These are phyloP conservation scores for Venturia asperata DNA, from an alignment of 2,329 filamentous ascomycete species.

Conservation along the genomic window DNA sequence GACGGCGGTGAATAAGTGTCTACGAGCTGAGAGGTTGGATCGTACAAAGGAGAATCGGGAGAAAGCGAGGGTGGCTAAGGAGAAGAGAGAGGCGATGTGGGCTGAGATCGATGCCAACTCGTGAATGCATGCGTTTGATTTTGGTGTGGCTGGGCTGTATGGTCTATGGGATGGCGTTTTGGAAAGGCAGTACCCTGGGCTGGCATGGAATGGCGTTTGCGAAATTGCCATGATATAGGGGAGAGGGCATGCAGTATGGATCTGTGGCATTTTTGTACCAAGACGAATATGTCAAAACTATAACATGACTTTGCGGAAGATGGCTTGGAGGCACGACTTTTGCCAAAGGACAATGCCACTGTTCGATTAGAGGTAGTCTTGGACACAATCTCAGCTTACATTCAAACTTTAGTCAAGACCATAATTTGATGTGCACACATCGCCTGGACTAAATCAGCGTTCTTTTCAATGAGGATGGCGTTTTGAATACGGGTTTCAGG, in stretches of 20 bases:
- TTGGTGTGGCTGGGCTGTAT: not conserved
- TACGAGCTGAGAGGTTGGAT: slow-evolving; percentile 72
- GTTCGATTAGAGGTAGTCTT: too few species aligned
- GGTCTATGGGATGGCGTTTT: slow-evolving; percentile 3
- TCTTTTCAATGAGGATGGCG: too few species aligned
- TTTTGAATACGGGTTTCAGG: too few species aligned
- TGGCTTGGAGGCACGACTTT: too few species aligned
- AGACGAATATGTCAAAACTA: not conserved
- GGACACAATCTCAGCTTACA: too few species aligned
- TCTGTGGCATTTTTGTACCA: not conserved
- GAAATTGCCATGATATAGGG: not conserved
- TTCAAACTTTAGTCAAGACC: too few species aligned
- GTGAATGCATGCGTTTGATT: slow-evolving; percentile 26
- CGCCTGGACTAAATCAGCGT: too few species aligned
- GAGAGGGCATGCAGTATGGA: not conserved
- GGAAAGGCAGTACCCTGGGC: not conserved
- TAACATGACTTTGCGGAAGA: not conserved
- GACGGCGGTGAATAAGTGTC: slow-evolving; percentile 72
- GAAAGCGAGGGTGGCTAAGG: slow-evolving; percentile 58
- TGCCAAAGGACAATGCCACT: too few species aligned
- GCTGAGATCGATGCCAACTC: slow-evolving; percentile 68
- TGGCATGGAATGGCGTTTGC: not conserved
- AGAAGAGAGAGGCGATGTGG: slow-evolving; percentile 71
- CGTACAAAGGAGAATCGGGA: slow-evolving; percentile 71
- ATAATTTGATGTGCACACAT: too few species aligned